Conservation (phyloP, 1,284 basidiomycete genomes). For the Phylloporus sp. region DNA sequence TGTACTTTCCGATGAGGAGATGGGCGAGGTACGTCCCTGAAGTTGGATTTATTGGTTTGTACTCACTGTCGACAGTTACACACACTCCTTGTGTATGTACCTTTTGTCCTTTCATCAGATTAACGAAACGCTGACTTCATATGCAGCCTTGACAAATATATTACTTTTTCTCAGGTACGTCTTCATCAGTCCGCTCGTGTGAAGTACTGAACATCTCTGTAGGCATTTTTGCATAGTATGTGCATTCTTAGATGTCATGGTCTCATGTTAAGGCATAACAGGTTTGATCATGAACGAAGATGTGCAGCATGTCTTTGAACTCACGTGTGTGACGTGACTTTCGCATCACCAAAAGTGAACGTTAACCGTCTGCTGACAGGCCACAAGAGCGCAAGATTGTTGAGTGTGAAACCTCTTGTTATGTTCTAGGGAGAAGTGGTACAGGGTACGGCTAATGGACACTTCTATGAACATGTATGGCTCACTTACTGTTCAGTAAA, state of each 20-base stretch:
- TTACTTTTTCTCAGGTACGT: conserved; percentile 62
- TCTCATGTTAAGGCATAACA: conserved; percentile 28
- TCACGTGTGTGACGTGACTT: conserved; percentile 55
- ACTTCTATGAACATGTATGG: neutral
- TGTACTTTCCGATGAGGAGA: conserved; percentile 33
- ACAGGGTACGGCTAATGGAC: conserved; percentile 61
- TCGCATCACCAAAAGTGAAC: too few species aligned
- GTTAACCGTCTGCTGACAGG: conserved; percentile 41
- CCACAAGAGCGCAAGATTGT: conserved; percentile 67
- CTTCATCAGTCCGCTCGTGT: neutral
- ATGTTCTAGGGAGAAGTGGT: conserved; percentile 75
- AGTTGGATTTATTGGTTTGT: conserved; percentile 6
- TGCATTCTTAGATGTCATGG: conserved; percentile 8
- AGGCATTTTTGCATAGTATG: conserved; percentile 65
- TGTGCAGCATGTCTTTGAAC: conserved; percentile 59
- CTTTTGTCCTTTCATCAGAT: neutral
- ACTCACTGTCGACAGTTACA: conserved; percentile 52
- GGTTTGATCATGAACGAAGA: conserved; percentile 58
- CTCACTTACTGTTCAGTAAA: conserved; percentile 54
- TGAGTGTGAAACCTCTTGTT: conserved; percentile 67
- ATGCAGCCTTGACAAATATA: conserved; percentile 69
- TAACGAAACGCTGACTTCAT: conserved; percentile 10
- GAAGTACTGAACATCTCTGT: conserved; percentile 2
- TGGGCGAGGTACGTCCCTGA: conserved; percentile 26
- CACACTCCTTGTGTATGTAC: conserved; percentile 62